Evolutionary conservation across 2,329 filamentous ascomycete species (phyloP).

Genomic region (Sporothrix protearum): DNA sequence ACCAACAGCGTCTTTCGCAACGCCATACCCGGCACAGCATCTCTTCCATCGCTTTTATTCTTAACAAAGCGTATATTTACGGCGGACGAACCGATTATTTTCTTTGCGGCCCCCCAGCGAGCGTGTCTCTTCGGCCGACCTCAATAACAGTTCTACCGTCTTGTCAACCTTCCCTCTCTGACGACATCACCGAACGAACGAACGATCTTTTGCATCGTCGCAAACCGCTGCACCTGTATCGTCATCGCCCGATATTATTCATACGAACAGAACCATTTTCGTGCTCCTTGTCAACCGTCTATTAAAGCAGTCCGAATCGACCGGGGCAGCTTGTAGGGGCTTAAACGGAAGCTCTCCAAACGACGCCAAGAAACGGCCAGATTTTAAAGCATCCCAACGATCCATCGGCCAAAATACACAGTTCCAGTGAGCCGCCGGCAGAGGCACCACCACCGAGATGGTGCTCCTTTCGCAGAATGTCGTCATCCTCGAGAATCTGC

Average conservation of each 20-base stretch:
- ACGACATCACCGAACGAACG: not conserved
- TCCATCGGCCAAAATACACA: not conserved
- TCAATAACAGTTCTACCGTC: not conserved
- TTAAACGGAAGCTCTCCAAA: not conserved
- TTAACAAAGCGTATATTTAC: not conserved
- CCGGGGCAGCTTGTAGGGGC: not conserved
- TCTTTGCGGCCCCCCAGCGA: not conserved
- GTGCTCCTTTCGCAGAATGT: constrained; percentile 48
- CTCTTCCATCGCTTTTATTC: not conserved
- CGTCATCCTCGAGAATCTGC: constrained; percentile 55
- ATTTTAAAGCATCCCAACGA: not conserved
- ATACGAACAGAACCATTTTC: not conserved
- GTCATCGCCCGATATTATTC: not conserved
- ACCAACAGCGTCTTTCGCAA: not conserved
- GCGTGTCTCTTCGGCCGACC: too few species aligned
- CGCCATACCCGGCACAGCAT: not conserved
- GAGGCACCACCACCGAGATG: constrained; percentile 41
- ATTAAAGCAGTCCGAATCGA: not conserved
- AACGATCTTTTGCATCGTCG: not conserved
- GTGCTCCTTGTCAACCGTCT: not conserved
- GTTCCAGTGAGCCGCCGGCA: not conserved
- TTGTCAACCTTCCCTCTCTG: not conserved
- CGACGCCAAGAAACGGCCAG: not conserved
- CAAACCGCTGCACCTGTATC: not conserved
- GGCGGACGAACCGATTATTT: not conserved